Evolutionary conservation across 306 rosid species (phyloP), one percentile per base, ranked within the genome.

Genomic region (Malus fusca): DNA sequence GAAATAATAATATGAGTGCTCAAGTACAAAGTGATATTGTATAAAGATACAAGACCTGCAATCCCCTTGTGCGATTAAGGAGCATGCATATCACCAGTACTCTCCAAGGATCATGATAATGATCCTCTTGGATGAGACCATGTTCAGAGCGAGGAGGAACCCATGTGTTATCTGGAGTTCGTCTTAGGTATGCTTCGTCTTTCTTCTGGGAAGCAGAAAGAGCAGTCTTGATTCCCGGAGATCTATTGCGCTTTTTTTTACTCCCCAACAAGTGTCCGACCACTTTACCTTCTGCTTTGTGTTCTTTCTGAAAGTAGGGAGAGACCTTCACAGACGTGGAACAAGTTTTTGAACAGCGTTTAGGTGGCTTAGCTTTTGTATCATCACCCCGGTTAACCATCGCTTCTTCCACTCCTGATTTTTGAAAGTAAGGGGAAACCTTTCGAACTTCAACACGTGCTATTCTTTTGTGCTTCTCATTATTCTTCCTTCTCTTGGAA

Each of bases 21-120:
- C 28, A 13, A 35, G 26, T 6, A 65, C 19, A 40, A 31, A 65
- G 40, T 28, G 37, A 31, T 12, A 25, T 13, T 10, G 13, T 10
- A 69, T n/a, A 33, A 37, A 56, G 66, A 78, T 37, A 70, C 5
- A 21, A 30, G 62, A 90, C 97, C 92, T 88, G 93, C 0, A 0
- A 1, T 55, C 97, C 93, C 40, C 66, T 28, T 37, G 97, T 92
- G 62, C 71, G 59, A 74, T 90, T 90, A 48, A 92, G 84, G 31
- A 90, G 92, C 85, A 88, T 78, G 58, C 97, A 92, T 10, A 92
- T 92, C 42, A 88, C 83, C 76, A 92, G 58, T 22, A 92, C 93
- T 69, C 89, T 88, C 97, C 96, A 90, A 33, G 97, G 97, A 77
- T 92, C 92, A 66, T 83, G 80, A 7, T 59, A 66, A 74, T 92